A percentile compares a stretch with the other conserved stretches of the same genome.
Evolutionary conservation across 2,329 filamentous ascomycete species (phyloP).

Genomic region (Talaromyces atroroseus): DNA sequence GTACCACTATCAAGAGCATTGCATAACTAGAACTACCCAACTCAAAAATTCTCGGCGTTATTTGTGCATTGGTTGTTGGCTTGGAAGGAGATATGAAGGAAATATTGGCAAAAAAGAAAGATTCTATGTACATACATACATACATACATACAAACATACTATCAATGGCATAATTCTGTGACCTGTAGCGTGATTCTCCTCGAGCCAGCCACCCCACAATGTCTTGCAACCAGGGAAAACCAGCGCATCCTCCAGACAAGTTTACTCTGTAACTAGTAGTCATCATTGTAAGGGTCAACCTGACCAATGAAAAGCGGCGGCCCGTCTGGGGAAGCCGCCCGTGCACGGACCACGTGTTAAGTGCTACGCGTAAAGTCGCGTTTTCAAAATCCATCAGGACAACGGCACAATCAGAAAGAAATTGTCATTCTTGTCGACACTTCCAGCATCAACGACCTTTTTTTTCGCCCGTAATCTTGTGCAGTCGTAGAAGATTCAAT

Average conservation of each 20-base stretch:
- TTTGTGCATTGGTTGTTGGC: slow-evolving; percentile 1
- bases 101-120: neutral
- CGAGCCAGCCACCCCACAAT: too few relatives aligned
- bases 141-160: too few relatives aligned
- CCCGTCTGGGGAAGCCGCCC: neutral
- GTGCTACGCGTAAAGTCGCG: slow-evolving; percentile 33
- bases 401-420: neutral
- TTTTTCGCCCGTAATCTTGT: neutral
- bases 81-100: neutral
- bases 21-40: slow-evolving; percentile 6
- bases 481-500: neutral
- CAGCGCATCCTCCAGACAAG: too few relatives aligned
- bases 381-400: slow-evolving; percentile 16
- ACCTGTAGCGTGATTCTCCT: too few relatives aligned
- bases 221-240: too few relatives aligned
- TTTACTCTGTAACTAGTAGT: too few relatives aligned
- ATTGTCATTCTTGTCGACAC: neutral
- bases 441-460: neutral
- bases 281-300: neutral
- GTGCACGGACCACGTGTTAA: slow-evolving; percentile 37
- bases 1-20: neutral
- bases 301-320: neutral
- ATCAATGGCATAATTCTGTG: neutral
- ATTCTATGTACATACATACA: neutral
- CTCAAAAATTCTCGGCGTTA: slow-evolving; percentile 11